Conservation (phyloP, 2,329 filamentous ascomycete genomes). For the Colletotrichum lini region DNA sequence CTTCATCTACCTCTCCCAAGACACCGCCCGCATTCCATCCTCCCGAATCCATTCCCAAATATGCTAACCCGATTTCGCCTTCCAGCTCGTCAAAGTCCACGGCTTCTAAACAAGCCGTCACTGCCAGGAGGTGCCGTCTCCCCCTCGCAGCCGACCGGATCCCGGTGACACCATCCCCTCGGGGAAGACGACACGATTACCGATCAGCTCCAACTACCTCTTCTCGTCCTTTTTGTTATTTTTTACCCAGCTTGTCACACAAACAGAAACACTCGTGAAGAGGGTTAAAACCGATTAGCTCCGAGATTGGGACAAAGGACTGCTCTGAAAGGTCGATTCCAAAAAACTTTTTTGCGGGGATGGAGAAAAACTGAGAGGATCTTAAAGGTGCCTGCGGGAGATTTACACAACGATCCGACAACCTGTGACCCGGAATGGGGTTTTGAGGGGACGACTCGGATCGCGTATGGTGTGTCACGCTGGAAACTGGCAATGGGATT, state of each 20-base stretch:
- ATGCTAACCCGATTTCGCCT: conserved; percentile 5
- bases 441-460: not conserved
- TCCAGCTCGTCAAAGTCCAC: conserved; percentile 62
- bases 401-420: conserved; percentile 3
- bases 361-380: conserved; percentile 16
- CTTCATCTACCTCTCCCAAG: not conserved
- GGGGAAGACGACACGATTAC: conserved; percentile 25
- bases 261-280: conserved; percentile 14
- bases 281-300: not conserved
- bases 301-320: not conserved
- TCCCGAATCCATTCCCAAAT: not conserved
- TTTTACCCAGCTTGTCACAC: not conserved
- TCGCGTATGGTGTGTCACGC: conserved; percentile 8
- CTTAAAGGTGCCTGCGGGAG: conserved; percentile 37
- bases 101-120: conserved; percentile 67
- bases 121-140: conserved; percentile 53
- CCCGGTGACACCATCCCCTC: conserved; percentile 12
- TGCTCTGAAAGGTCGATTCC: conserved; percentile 28
- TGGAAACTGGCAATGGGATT: conserved; percentile 36
- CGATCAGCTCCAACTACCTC: not conserved
- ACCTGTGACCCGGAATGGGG: not conserved
- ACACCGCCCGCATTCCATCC: not conserved
- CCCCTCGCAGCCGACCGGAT: conserved; percentile 40
- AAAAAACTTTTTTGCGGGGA: not conserved
- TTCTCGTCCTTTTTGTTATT: not conserved